phyloP scores from a whole-genome alignment of 192 early-diverging fungal species.

The Spizellomyces sp. region DNA sequence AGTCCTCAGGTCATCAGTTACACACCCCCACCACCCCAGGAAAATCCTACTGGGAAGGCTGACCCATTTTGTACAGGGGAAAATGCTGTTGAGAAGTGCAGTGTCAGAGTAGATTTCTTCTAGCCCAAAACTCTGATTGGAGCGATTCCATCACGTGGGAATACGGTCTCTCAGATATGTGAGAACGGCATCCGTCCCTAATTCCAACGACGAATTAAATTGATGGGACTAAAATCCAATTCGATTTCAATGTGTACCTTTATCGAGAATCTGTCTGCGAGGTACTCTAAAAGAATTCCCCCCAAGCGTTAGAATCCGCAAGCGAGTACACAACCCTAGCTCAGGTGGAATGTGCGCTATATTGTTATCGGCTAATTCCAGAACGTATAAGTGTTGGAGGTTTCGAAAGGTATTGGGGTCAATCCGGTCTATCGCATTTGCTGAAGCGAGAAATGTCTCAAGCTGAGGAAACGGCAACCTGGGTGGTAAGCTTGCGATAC shows the following conservation, averaged over 20 bases:
- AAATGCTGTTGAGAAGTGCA: too few relatives aligned
- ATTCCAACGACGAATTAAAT: conserved; percentile 2
- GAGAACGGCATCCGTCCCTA: conserved; percentile 24
- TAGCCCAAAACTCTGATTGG: too few relatives aligned
- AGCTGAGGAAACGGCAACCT: conserved; percentile 15
- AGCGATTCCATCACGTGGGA: background rate
- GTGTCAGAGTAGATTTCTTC: too few relatives aligned
- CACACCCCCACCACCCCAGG: too few relatives aligned
- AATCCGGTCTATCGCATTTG: conserved; percentile 5
- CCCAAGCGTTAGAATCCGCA: conserved; percentile 17
- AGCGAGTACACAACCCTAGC: conserved; percentile 18
- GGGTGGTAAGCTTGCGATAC: conserved; percentile 13
- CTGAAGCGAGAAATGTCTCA: conserved; percentile 15
- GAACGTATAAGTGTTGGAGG: conserved; percentile 6
- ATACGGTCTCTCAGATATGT: conserved; percentile 35
- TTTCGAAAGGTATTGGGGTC: conserved; percentile 5
- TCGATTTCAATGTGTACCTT: background rate
- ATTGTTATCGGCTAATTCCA: conserved; percentile 38
- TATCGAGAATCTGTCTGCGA: background rate
- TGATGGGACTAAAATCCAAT: too few relatives aligned
- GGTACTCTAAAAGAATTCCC: background rate
- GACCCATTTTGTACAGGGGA: too few relatives aligned
- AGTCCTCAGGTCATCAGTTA: too few relatives aligned
- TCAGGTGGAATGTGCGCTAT: conserved; percentile 28
- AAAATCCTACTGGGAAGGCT: too few relatives aligned